Base-by-base conservation (phyloP, 345 rosid genomes). In the Bruguiera parviflora region DNA sequence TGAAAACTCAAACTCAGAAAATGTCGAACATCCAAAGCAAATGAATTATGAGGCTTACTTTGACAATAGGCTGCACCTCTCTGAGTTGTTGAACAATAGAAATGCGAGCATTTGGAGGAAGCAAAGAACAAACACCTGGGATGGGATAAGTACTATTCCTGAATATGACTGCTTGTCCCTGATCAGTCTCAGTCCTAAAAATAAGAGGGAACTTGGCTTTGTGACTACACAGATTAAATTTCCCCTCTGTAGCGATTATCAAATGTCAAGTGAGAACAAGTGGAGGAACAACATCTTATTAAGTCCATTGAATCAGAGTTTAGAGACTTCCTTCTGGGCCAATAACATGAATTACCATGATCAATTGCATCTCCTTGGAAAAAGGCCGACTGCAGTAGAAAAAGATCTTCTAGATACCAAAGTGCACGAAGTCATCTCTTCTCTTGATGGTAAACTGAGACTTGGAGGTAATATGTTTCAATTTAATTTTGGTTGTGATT, bases 91-190 rank as follows among this genome's bases (percentile, higher is more conserved):
- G 64, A 76, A 71, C 61, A 55, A 52, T 0, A 77, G 79, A 65
- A 81, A 78, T 24, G 77, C 79, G 39, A 75, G 55, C 53, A 61
- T 80, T 62, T 63, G 66, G 22, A 75, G 76, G 55, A 83, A 76
- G 76, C 76, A 66, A 49, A 55, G 60, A 64, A 64, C 63, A 9
- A 79, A 77, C 68, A 64, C 75, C 53, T 67, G 70, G 33, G 84
- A 76, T 73, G 78, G 85, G 62, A 67, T 72, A 24, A 37, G 57
- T 47, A 75, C 80, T 28, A 61, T 82, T 61, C 89, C 87, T 27
- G 85, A 82, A 62, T 75, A 82, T 55, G 85, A 84, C 66, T 78
- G 74, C 62, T 85, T 80, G 61, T 63, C 79, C 43, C 63, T 61
- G 43, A 43, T 63, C 68, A 71, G 77, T 76, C 27, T 63, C 68